phyloP scores from a whole-genome alignment of 495 filamentous ascomycete genomes.

The Penicillium macrosclerotiorum region DNA sequence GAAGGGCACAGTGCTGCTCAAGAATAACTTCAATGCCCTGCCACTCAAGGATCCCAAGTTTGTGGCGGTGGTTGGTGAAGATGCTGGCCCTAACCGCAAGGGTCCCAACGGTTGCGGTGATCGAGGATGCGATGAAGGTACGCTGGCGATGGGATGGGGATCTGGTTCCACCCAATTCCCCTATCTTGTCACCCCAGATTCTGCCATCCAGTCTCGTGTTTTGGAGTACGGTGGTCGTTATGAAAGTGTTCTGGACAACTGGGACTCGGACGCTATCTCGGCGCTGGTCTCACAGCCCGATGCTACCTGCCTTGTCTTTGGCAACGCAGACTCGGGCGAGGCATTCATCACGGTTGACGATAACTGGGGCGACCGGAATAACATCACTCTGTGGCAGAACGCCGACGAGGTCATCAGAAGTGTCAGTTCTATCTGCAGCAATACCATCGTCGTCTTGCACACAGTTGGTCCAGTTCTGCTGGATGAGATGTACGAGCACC shows the following conservation, averaged over 20 bases:
- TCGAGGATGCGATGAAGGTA: constrained; percentile 3
- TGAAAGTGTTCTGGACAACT: constrained; percentile 2
- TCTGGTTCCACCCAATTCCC: constrained; percentile 1
- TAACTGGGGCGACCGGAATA: constrained; percentile 5
- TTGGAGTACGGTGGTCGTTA: neutral
- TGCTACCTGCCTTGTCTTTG: constrained; percentile 5
- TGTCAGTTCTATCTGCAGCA: constrained; percentile 1
- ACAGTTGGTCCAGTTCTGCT: neutral
- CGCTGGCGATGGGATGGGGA: constrained; percentile 3
- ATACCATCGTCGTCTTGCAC: constrained; percentile 2
- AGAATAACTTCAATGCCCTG: neutral
- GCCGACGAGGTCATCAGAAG: neutral
- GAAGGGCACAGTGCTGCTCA: neutral
- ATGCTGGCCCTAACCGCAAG: neutral
- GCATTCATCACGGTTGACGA: constrained; percentile 1
- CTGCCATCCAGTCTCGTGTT: neutral
- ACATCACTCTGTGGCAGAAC: constrained; percentile 1
- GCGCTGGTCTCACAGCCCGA: constrained; percentile 4
- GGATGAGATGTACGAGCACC: constrained; percentile 1
- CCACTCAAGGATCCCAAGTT: neutral
- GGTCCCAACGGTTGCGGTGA: constrained; percentile 4
- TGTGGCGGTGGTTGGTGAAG: neutral
- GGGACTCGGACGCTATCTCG: constrained; percentile 1
- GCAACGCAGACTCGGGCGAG: constrained; percentile 3
- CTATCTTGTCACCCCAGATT: constrained; percentile 1